Percentiles rank a stretch among this genome's conserved stretches.
Evolutionary conservation across 139 green algal genomes (phyloP).

Genomic region (Coelastrella sp.): DNA sequence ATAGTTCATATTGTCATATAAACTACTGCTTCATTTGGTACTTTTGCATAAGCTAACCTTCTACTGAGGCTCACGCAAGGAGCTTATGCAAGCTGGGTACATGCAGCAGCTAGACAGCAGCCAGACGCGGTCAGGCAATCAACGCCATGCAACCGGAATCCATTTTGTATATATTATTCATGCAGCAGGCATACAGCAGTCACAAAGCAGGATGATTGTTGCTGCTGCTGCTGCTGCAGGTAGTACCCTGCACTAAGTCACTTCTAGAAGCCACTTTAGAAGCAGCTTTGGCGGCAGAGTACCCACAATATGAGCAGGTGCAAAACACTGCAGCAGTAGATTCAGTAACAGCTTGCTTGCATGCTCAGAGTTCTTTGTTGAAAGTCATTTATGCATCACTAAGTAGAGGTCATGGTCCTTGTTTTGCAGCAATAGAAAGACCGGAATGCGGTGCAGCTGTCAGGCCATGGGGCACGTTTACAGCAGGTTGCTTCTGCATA

Average conservation of each 20-base stretch:
- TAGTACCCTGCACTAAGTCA: slow-evolving; percentile 49
- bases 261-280: slow-evolving; percentile 48
- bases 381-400: background rate
- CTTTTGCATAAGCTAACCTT: no score
- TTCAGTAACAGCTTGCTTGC: background rate
- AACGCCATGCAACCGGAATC: no score
- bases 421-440: background rate
- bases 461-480: background rate
- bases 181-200: background rate
- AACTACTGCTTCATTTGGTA: background rate
- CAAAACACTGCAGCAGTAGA: background rate
- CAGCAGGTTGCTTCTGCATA: background rate
- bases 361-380: no score
- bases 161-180: no score
- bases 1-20: background rate
- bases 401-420: background rate
- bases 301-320: slow-evolving; percentile 56
- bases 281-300: slow-evolving; percentile 45
- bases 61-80: no score
- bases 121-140: no score
- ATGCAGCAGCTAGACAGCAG: background rate
- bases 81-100: no score
- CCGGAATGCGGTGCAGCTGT: background rate
- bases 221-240: slow-evolving; percentile 23
- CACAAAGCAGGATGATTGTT: background rate